These are phyloP conservation scores for Omphalea diandra DNA, from an alignment of 441 rosid species.

Conservation along the genomic window DNA sequence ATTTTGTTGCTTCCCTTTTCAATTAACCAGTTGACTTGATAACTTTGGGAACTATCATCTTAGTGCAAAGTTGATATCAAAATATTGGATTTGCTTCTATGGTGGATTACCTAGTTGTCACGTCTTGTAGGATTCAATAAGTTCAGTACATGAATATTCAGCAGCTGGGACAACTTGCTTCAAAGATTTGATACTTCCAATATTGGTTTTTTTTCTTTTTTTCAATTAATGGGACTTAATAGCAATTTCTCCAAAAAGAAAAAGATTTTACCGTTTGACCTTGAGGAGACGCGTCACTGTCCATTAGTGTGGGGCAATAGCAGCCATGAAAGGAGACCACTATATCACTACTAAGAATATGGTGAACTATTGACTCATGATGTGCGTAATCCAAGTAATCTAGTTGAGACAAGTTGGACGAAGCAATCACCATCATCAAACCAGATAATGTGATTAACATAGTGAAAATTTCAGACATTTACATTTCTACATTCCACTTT, in stretches of 20 bases:
- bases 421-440: too few relatives aligned
- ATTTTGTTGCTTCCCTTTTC: not conserved
- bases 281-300: too few relatives aligned
- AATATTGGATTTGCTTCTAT: not conserved
- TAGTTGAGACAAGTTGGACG: not conserved
- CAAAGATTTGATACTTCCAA: too few relatives aligned
- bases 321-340: not conserved
- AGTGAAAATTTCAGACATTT: not conserved
- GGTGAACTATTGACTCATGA: not conserved
- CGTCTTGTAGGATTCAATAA: not conserved
- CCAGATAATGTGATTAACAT: not conserved
- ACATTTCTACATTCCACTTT: constrained; percentile 7
- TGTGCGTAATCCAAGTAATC: not conserved
- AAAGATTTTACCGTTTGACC: too few relatives aligned
- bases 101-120: constrained; percentile 12
- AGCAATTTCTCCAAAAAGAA: too few relatives aligned
- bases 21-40: too few relatives aligned
- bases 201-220: too few relatives aligned
- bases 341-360: not conserved
- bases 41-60: too few relatives aligned
- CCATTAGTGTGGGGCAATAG: not conserved
- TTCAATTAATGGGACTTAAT: too few relatives aligned
- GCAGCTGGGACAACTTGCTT: not conserved
- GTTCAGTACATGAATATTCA: constrained; percentile 5
- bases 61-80: too few relatives aligned